Percentiles rank a stretch among this genome's conserved stretches.
phyloP scores from a whole-genome alignment of 306 rosid genomes.

The Cicer pinnatifidum region DNA sequence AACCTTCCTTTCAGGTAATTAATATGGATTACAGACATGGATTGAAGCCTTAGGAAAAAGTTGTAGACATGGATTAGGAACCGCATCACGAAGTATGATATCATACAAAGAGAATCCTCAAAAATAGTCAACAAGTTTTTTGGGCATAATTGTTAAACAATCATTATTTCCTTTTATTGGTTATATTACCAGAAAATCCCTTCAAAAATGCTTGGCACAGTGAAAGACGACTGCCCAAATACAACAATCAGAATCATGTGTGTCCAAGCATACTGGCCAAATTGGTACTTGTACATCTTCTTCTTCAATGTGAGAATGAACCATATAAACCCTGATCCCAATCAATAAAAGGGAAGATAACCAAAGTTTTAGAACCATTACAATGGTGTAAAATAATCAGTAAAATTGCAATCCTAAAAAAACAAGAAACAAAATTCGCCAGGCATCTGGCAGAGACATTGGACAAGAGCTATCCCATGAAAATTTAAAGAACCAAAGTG shows the following conservation, averaged over 20 bases:
- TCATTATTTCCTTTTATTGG: constrained; percentile 36
- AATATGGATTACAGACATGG: constrained; percentile 31
- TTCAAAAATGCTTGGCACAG: constrained; percentile 96
- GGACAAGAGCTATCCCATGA: constrained; percentile 36
- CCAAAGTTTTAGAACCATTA: constrained; percentile 38
- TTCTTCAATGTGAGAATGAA: constrained; percentile 94
- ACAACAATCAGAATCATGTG: constrained; percentile 96
- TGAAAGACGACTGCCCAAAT: constrained; percentile 93
- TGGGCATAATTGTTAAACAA: constrained; percentile 20
- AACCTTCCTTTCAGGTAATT: constrained; percentile 25
- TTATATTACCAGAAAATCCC: constrained; percentile 84
- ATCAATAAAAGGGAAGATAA: constrained; percentile 45
- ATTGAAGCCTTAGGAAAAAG: not conserved
- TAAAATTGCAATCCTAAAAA: constrained; percentile 28
- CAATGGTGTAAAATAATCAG: constrained; percentile 28
- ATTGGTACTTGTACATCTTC: constrained; percentile 99
- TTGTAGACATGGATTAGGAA: constrained; percentile 20
- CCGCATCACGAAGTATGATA: not conserved
- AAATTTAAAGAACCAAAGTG: constrained; percentile 26
- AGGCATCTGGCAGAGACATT: constrained; percentile 41
- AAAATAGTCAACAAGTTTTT: constrained; percentile 4
- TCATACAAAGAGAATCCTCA: constrained; percentile 33
- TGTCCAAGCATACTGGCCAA: constrained; percentile 99
- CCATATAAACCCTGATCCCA: constrained; percentile 93
- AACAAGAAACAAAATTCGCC: constrained; percentile 26